Base-by-base conservation (phyloP, 2,329 filamentous ascomycete species). In the Penicillium fuscoglaucum region DNA sequence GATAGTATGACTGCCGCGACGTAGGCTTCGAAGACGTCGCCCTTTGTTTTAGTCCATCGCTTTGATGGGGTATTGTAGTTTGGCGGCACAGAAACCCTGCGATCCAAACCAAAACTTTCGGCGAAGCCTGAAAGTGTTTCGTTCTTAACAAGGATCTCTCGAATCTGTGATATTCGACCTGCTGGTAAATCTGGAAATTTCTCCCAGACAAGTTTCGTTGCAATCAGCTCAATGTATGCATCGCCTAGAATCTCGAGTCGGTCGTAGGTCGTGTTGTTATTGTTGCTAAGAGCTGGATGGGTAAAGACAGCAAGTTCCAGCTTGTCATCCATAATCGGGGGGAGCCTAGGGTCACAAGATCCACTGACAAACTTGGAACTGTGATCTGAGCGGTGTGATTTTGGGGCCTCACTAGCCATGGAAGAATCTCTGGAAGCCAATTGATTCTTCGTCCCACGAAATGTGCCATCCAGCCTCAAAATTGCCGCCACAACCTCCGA, bases 21-120 rank as follows among this genome's bases (percentile, higher is more conserved):
- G 66, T 96, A 97, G 0, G 93, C 90, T 73, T 98, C 93, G 67
- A 97, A 96, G 19, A 97, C 83, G 70, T 98, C 93, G 9, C 88
- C 93, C 56, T 90, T 81, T 10, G 91, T 86, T 74, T 97, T 97
- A 15, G 79, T 83, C 59, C 84, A 81, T 82, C 83, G 71, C 83
- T 87, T 70, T 69, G 74, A 56, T 68, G 82, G 52, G 68, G 75
- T 47, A 62, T 68, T 26, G 76, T 77, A 61, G 61, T 82, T 81
- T 13, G 66, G 61, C 1, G 83, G 88, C 3, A 90, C 77, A 29
- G 80, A 80, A 8, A 90, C 83, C 33, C 82, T 83, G 65, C 84
- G 80, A 49, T 90, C 83, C 64, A 97, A 84, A 0, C 83, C 84
- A 71, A 96, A 98, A 2, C 82, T 78, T 2, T 82, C 74, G 21